phyloP scores from a whole-genome alignment of 164 flowering plant genomes.

The Umbellularia californica region DNA sequence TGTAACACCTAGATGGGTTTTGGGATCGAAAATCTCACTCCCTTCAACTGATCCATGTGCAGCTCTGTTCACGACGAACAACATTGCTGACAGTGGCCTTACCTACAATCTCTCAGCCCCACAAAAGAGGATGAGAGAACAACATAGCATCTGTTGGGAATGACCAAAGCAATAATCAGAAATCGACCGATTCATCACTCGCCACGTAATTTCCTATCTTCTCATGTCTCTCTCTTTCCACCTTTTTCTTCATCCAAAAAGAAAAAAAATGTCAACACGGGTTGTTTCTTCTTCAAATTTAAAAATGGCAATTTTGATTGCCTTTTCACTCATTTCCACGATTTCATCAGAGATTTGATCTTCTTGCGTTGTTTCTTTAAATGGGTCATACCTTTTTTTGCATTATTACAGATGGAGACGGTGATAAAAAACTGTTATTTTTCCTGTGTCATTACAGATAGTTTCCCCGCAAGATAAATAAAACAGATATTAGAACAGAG shows the following conservation, averaged over 20 bases:
- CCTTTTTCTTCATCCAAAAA: neutral
- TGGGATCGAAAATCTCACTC: conserved; percentile 12
- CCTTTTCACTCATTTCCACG: neutral
- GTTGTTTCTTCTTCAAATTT: too few relatives aligned
- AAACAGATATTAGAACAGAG: neutral
- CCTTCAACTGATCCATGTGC: conserved; percentile 22
- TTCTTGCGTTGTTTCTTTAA: neutral
- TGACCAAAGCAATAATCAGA: conserved; percentile 43
- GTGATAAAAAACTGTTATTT: neutral
- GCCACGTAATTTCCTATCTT: conserved; percentile 39
- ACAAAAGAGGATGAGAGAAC: conserved; percentile 22
- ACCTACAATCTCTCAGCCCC: conserved; percentile 32
- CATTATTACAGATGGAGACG: neutral
- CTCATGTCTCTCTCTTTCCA: neutral
- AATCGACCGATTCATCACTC: conserved; percentile 50
- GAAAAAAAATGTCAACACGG: too few relatives aligned
- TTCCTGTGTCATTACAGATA: neutral
- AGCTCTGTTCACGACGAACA: conserved; percentile 3
- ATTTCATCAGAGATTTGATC: neutral
- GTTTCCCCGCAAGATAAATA: conserved; percentile 26
- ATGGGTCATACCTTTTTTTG: neutral
- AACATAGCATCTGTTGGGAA: neutral
- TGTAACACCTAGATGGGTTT: conserved; percentile 27
- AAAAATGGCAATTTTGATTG: neutral
- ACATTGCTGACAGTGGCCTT: conserved; percentile 42